Base-by-base conservation (phyloP, 2,329 filamentous ascomycete species). In the Colletotrichum viniferum region DNA sequence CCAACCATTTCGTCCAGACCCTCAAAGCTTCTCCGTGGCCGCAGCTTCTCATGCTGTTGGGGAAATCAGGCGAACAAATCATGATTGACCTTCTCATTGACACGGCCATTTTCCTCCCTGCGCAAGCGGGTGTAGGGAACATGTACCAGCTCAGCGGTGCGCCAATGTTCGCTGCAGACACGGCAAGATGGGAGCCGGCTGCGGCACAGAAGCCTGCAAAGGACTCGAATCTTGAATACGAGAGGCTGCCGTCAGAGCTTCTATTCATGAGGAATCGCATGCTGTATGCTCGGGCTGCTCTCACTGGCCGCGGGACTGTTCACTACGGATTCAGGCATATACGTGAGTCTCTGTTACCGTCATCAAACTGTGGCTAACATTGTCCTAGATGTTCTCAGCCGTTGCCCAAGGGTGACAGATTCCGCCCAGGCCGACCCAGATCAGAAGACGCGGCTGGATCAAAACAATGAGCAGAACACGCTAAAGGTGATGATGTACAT, bases 401-500 rank as follows among this genome's bases (percentile, higher is more conserved):
- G 95, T 26, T 94, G 89, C 77, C 84, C 88, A 6, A 63, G 63
- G 52, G 34, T 43, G 13, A 34, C 65, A 7, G n/a, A 8, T 56
- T 8, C 32, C 5, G 63, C 67, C 21, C 38, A 62, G 58, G 21
- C 34, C 7, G 21, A 16, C 6, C 13, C 43, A 2, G 32, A 55
- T 18, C 36, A 43, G 7, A 61, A 12, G 13, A 24, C 34, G 4
- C 34, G 63, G 21, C 36, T 13, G 71, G 48, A 26, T 14, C 36
- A 65, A 60, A 68, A 60, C 13, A 85, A 90, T 79, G 80, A 86
- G 2, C 81, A 84, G 14, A 90, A 93, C 77, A 94, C 92, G 0
- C 81, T 92, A 13, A 94, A 94, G 78, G 85, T 98, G 24, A 91
- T 98, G 90, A 97, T 96, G 87, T 96, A 98, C 83, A 92, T 99